Conservation (phyloP, 768 basidiomycete genomes). For the Termitomyces sp. region DNA sequence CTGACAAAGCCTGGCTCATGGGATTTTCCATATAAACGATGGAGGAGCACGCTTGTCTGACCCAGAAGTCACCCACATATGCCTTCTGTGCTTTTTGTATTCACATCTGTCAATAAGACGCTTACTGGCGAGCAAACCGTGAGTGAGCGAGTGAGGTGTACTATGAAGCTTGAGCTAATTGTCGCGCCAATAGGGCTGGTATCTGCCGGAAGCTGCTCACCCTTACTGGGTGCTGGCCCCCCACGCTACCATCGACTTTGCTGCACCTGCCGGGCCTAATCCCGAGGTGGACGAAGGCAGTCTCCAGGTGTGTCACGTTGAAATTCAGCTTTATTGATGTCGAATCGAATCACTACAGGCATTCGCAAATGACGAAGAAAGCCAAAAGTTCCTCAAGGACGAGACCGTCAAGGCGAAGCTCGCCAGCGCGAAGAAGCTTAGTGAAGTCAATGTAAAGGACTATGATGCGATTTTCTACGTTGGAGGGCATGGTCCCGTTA, state of each 20-base stretch:
- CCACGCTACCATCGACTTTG: conserved; percentile 51
- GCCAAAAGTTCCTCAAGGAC: conserved; percentile 56
- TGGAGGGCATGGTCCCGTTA: conserved; percentile 74
- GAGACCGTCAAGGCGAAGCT: conserved; percentile 45
- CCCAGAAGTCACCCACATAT: conserved; percentile 16
- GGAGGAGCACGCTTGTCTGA: not conserved
- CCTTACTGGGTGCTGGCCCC: conserved; percentile 56
- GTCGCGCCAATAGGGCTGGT: conserved; percentile 54
- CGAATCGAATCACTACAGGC: conserved; percentile 26
- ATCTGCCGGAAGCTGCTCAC: conserved; percentile 72
- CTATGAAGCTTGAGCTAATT: not conserved
- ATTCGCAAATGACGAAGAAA: conserved; percentile 48
- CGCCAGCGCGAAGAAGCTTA: conserved; percentile 51
- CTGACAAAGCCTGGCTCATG: not conserved
- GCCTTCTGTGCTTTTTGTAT: conserved; percentile 64
- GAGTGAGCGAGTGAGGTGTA: conserved; percentile 8
- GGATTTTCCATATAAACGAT: not conserved
- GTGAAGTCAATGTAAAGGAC: conserved; percentile 50
- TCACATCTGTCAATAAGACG: conserved; percentile 59
- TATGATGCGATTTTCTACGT: conserved; percentile 77
- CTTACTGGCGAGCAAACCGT: conserved; percentile 49
- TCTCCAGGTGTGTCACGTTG: conserved; percentile 33
- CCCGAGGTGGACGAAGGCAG: conserved; percentile 63
- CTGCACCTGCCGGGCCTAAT: conserved; percentile 57
- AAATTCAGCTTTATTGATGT: not conserved